A percentile compares a stretch with the other conserved stretches of the same genome.
phyloP scores from a whole-genome alignment of 225 moss, liverwort and hornwort species.

The Polytrichum commune region DNA sequence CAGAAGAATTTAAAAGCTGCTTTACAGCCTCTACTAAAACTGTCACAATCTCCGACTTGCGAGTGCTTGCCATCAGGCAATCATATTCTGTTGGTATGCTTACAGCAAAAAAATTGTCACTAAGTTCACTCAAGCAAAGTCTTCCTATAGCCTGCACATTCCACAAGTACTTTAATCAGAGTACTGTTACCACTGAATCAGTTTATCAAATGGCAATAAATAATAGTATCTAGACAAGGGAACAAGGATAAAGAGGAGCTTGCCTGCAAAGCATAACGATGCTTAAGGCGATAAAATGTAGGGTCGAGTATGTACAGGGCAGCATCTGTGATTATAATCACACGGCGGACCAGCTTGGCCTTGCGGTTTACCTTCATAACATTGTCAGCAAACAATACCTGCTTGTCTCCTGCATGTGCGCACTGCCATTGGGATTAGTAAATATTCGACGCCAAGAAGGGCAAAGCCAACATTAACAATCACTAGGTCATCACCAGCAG shows the following conservation, averaged over 20 bases:
- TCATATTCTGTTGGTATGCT: constrained; percentile 79
- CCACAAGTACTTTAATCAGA: background rate
- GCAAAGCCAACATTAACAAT: too few relatives aligned
- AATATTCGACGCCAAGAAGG: background rate
- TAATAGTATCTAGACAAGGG: background rate
- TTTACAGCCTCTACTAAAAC: constrained; percentile 80
- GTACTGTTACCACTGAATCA: too few relatives aligned
- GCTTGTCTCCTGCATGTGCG: constrained; percentile 66
- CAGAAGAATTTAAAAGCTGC: constrained; percentile 41
- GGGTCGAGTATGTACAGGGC: constrained; percentile 79
- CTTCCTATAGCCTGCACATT: constrained; percentile 52
- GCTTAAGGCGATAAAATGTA: constrained; percentile 68
- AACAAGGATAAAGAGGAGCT: constrained; percentile 9
- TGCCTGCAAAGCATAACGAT: constrained; percentile 61
- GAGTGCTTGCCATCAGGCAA: constrained; percentile 80
- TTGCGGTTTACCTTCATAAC: constrained; percentile 79
- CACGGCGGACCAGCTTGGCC: constrained; percentile 65
- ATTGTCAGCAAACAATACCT: constrained; percentile 81
- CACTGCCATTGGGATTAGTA: background rate
- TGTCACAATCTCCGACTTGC: constrained; percentile 79
- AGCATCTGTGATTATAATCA: constrained; percentile 71
- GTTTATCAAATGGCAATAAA: background rate
- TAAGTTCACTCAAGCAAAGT: constrained; percentile 70
- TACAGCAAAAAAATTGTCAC: constrained; percentile 81
- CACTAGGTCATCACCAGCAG: too few relatives aligned